Evolutionary conservation across 306 rosid species (phyloP).

Genomic region (peach (Prunus persica)): Prunus_persica_NCBIv2 NC_034012.1:19400501-19401000

Average conservation of each 20-base stretch:
- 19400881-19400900: too few relatives aligned
- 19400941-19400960: too few relatives aligned
- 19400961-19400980: too few relatives aligned
- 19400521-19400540: conserved; percentile 16
- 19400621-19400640: conserved; percentile 11
- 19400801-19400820: too few relatives aligned
- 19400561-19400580: conserved; percentile 20
- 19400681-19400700: conserved; percentile 25
- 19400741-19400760: conserved; percentile 30
- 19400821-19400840: too few relatives aligned
- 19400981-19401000: too few relatives aligned
- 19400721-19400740: conserved; percentile 43
- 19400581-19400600: conserved; percentile 28
- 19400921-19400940: too few relatives aligned
- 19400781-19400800: not conserved
- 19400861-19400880: too few relatives aligned
- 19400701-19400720: conserved; percentile 36
- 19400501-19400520: conserved; percentile 35
- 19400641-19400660: conserved; percentile 23
- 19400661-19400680: conserved; percentile 13
- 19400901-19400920: too few relatives aligned
- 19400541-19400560: conserved; percentile 8
- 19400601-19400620: conserved; percentile 3
- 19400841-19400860: too few relatives aligned
- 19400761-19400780: not conserved